Evolutionary conservation across 1,139 yeast genomes (phyloP).

Genomic region (Hemisphaericaspora lyxosophila): DNA sequence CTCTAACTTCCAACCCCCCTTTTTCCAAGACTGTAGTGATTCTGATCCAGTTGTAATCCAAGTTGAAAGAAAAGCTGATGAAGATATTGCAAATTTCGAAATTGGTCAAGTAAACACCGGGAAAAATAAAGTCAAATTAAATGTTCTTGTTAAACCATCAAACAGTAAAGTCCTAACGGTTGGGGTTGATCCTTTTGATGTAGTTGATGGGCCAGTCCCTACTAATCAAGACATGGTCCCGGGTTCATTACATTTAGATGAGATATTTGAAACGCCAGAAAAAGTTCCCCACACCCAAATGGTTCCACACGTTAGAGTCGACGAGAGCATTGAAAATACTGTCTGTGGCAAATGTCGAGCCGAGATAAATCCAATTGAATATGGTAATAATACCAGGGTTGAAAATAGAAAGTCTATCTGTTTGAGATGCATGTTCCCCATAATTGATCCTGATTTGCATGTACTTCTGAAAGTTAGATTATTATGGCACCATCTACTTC

Average conservation of each 20-base stretch:
- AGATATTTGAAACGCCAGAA: slow-evolving; percentile 9
- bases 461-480: slow-evolving; percentile 19
- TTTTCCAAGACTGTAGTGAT: slow-evolving; percentile 38
- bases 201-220: slow-evolving; percentile 1
- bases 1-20: slow-evolving; percentile 44
- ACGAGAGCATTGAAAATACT: background rate
- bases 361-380: slow-evolving; percentile 17
- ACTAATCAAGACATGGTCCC: slow-evolving; percentile 7
- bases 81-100: slow-evolving; percentile 2
- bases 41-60: slow-evolving; percentile 17
- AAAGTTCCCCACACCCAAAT: slow-evolving; percentile 7
- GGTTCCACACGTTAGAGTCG: background rate
- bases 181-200: slow-evolving; percentile 17
- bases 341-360: slow-evolving; percentile 14
- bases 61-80: slow-evolving; percentile 6
- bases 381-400: slow-evolving; percentile 14
- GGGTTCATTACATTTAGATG: slow-evolving; percentile 12
- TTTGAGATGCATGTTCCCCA: slow-evolving; percentile 16
- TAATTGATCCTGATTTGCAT: slow-evolving; percentile 11
- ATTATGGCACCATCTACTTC: slow-evolving; percentile 17
- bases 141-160: slow-evolving; percentile 7
- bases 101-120: slow-evolving; percentile 15
- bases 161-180: slow-evolving; percentile 1
- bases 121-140: slow-evolving; percentile 6
- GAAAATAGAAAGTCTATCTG: slow-evolving; percentile 12